phyloP scores from a whole-genome alignment of 768 basidiomycete species.

The Daedaleopsis sinensis region DNA sequence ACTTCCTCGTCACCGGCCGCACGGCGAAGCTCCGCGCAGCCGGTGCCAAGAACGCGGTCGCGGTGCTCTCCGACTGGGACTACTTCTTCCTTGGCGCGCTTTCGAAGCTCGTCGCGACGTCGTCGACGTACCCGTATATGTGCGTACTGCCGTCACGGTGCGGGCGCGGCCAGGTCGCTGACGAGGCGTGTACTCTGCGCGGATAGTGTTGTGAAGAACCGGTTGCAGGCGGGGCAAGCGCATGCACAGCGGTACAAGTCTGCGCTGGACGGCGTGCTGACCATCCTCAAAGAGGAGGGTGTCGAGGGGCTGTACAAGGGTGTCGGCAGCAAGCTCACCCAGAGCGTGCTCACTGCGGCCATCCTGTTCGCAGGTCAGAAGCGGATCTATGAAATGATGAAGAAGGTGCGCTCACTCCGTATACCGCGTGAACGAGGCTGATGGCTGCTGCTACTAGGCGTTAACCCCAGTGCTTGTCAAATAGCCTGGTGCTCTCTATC shows the following conservation, averaged over 20 bases:
- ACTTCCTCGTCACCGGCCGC: conserved; percentile 67
- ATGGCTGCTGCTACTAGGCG: neutral
- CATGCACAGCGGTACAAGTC: conserved; percentile 74
- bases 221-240: conserved; percentile 75
- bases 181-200: neutral
- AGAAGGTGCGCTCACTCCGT: conserved; percentile 38
- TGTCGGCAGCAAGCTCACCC: conserved; percentile 83
- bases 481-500: neutral
- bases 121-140: conserved; percentile 77
- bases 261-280: conserved; percentile 72
- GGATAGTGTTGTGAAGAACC: conserved; percentile 69
- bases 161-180: neutral
- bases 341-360: conserved; percentile 91
- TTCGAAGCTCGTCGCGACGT: conserved; percentile 72
- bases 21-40: conserved; percentile 54
- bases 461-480: conserved; percentile 10
- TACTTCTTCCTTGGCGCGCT: conserved; percentile 95
- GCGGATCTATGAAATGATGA: conserved; percentile 76
- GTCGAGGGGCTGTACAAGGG: conserved; percentile 87
- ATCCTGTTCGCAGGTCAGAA: conserved; percentile 92
- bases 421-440: neutral
- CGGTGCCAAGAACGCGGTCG: conserved; percentile 45
- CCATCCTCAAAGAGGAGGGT: conserved; percentile 80
- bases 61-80: conserved; percentile 78
- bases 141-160: conserved; percentile 34